Evolutionary conservation across 176 grass and related monocot genomes (phyloP).

Genomic region (Oryza coarctata): DNA sequence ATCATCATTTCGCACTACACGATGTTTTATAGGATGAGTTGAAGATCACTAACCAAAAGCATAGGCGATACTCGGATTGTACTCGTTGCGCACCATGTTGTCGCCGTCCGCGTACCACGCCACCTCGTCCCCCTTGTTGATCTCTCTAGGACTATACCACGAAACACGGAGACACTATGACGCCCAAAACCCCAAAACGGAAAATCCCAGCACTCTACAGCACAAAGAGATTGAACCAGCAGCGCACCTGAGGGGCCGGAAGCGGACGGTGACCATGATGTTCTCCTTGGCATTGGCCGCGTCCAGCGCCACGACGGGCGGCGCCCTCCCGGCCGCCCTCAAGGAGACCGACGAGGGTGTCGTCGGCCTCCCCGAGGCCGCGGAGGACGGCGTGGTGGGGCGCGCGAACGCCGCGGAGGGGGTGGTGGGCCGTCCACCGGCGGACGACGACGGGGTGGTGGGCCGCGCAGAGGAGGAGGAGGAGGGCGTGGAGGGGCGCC

Average conservation of each 20-base stretch:
- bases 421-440: conserved; percentile 35
- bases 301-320: conserved; percentile 41
- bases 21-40: conserved; percentile 18
- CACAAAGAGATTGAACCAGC: conserved; percentile 1
- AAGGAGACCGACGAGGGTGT: conserved; percentile 56
- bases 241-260: conserved; percentile 82
- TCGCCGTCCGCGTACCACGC: conserved; percentile 94
- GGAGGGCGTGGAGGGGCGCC: conserved; percentile 49
- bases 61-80: conserved; percentile 75
- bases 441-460: conserved; percentile 56
- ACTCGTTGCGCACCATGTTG: conserved; percentile 88
- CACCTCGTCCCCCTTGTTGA: conserved; percentile 95
- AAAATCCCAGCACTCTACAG: background rate
- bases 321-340: conserved; percentile 30
- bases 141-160: conserved; percentile 72
- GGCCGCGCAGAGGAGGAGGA: conserved; percentile 31
- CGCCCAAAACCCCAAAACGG: conserved; percentile 22
- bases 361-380: conserved; percentile 44
- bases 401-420: conserved; percentile 60
- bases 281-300: conserved; percentile 89
- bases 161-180: conserved; percentile 12
- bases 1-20: background rate
- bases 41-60: conserved; percentile 76
- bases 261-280: conserved; percentile 94
- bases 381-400: conserved; percentile 49